phyloP scores from a whole-genome alignment of 345 rosid genomes.

The Gossypium turneri region DNA sequence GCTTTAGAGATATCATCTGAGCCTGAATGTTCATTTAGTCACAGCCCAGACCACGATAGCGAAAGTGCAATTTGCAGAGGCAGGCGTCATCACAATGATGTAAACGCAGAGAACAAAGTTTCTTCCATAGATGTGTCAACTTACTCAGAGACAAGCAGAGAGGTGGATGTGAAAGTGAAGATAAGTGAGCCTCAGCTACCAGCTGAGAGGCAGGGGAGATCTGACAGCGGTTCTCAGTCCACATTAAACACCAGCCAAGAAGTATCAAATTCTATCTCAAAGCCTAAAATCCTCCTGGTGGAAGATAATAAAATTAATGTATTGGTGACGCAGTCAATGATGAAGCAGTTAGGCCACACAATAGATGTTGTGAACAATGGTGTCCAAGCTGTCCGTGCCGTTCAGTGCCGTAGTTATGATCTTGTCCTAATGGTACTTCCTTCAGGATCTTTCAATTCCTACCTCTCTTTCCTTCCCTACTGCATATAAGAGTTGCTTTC shows the following conservation, averaged over 20 bases:
- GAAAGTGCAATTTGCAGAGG: constrained; percentile 22
- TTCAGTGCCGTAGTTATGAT: constrained; percentile 50
- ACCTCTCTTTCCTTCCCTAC: neutral
- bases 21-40: constrained; percentile 41
- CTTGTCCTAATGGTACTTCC: constrained; percentile 71
- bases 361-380: constrained; percentile 81
- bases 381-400: constrained; percentile 72
- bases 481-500: neutral
- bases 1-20: constrained; percentile 40
- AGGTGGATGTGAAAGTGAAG: constrained; percentile 23
- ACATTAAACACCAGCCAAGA: constrained; percentile 22
- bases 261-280: constrained; percentile 27
- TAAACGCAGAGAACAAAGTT: constrained; percentile 14
- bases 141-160: constrained; percentile 34
- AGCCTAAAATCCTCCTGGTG: constrained; percentile 87
- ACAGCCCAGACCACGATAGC: constrained; percentile 30
- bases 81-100: constrained; percentile 17
- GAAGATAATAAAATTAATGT: constrained; percentile 93
- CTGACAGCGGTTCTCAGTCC: constrained; percentile 24
- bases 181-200: constrained; percentile 32
- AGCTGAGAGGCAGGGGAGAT: constrained; percentile 35
- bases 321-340: constrained; percentile 80
- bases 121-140: constrained; percentile 20
- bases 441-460: neutral
- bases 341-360: constrained; percentile 74